Evolutionary conservation across 1,284 basidiomycete species (phyloP).

Genomic region (Ganoderma multipileum): DNA sequence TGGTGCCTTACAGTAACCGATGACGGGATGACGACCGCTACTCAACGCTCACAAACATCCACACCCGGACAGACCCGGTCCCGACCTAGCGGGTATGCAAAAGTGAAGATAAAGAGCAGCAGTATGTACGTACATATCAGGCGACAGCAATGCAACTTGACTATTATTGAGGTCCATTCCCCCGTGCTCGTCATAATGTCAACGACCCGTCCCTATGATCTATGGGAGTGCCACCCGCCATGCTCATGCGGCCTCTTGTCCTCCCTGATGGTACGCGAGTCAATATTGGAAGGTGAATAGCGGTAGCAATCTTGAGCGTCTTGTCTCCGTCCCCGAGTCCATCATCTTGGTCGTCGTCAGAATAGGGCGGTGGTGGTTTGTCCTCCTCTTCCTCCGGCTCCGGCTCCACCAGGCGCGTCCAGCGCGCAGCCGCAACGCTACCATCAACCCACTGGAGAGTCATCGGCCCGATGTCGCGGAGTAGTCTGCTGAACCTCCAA

Average conservation of each 20-base stretch:
- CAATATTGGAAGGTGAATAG: conserved; percentile 58
- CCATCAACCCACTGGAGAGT: conserved; percentile 76
- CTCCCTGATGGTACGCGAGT: conserved; percentile 71
- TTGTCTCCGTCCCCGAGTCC: conserved; percentile 33
- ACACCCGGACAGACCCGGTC: not conserved
- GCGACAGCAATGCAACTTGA: conserved; percentile 28
- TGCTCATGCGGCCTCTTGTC: conserved; percentile 60
- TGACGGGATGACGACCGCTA: not conserved
- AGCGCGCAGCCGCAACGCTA: conserved; percentile 53
- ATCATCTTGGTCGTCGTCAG: conserved; percentile 37
- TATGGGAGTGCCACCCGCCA: conserved; percentile 38
- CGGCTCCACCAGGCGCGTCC: conserved; percentile 44
- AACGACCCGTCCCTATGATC: conserved; percentile 25
- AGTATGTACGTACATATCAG: conserved; percentile 26
- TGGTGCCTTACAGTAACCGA: no score
- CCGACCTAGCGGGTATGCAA: conserved; percentile 21
- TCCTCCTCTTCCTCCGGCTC: conserved; percentile 47
- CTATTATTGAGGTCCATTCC: conserved; percentile 10
- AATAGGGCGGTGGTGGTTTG: conserved; percentile 36
- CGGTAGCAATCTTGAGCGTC: conserved; percentile 39
- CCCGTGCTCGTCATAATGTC: conserved; percentile 5
- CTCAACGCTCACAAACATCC: not conserved
- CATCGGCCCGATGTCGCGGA: conserved; percentile 66
- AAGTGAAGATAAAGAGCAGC: conserved; percentile 25
- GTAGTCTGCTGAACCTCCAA: conserved; percentile 64